These are phyloP conservation scores for Annona squamosa DNA, from an alignment of 164 flowering plant genomes.

Conservation along the genomic window DNA sequence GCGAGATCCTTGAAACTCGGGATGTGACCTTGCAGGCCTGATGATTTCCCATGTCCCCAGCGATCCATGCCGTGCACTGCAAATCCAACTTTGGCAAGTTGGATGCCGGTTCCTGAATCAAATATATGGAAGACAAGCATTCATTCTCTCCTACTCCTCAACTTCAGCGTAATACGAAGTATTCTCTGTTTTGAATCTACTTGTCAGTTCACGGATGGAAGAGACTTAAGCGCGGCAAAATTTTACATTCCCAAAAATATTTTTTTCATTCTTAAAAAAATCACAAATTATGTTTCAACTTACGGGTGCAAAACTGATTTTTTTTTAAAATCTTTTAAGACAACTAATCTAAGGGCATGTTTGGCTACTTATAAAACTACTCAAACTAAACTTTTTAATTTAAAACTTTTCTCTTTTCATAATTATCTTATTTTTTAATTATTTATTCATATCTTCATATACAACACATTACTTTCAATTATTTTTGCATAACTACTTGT, in stretches of 20 bases:
- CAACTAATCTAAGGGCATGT: no score
- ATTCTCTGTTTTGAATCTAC: not conserved
- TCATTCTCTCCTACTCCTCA: not conserved
- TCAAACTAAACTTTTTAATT: no score
- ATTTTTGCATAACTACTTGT: no score
- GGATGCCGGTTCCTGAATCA: constrained; percentile 44
- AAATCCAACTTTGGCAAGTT: constrained; percentile 66
- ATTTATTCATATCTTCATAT: no score
- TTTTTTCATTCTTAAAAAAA: not conserved
- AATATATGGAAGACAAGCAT: not conserved
- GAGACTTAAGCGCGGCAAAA: not conserved
- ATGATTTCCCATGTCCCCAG: constrained; percentile 86
- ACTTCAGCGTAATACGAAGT: not conserved
- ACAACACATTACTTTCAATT: no score
- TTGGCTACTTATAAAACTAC: no score
- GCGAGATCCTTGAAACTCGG: constrained; percentile 51
- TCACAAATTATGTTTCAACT: no score
- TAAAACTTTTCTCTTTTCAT: no score
- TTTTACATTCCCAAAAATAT: not conserved
- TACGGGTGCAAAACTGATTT: no score
- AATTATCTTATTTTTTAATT: no score
- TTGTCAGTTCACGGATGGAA: not conserved
- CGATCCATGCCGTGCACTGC: constrained; percentile 77
- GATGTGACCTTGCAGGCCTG: constrained; percentile 48
- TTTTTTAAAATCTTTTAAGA: no score